Evolutionary conservation across 768 basidiomycete genomes (phyloP), one percentile per base, ranked within the genome.

Genomic region (Basidioascus undulatus): DNA sequence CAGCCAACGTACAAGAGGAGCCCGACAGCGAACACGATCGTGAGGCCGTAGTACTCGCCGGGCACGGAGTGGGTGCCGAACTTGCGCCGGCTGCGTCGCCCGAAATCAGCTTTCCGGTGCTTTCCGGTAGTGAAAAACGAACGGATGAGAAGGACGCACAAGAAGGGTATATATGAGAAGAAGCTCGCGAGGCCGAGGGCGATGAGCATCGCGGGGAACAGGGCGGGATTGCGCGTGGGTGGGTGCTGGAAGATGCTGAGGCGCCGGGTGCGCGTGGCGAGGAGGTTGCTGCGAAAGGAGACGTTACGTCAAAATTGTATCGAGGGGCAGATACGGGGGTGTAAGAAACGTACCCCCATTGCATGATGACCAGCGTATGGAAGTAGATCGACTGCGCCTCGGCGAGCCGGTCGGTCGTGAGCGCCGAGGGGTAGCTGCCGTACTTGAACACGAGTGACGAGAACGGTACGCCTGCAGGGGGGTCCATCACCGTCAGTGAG

Each of bases 221-320:
- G 52, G 51, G 61, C 65, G 23, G 58, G 45, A 43, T 70, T 69
- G n/a, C 57, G 47, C 10, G 57, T 18, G 2, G 71, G 71, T 30
- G 66, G 66, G 30, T 68, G 66, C 46, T 69, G 65, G 56, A 74
- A 61, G 28, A 72, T 61, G 19, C 66, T 65, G 16, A 69, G 61
- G 13, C 61, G 61, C 19, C 72, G 64, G 8, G 68, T 67, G 18
- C 72, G 65, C 0, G 68, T 67, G 0, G 70, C 59, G 16, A 73
- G 59, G 7, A 74, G 58, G 47, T 69, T 71, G 23, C 49, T 33
- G 6, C 12, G 10, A 21, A 27, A 13, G 24, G 25, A 32, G 28
- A 23, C 37, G 35, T 31, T 28, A 2, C 18, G 11, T 27, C 32
- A 35, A 33, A 39, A 28, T 20, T 31, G 11, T 23, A 16, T 6